Evolutionary conservation across 345 rosid genomes (phyloP).

Genomic region (Kandelia obovata): DNA sequence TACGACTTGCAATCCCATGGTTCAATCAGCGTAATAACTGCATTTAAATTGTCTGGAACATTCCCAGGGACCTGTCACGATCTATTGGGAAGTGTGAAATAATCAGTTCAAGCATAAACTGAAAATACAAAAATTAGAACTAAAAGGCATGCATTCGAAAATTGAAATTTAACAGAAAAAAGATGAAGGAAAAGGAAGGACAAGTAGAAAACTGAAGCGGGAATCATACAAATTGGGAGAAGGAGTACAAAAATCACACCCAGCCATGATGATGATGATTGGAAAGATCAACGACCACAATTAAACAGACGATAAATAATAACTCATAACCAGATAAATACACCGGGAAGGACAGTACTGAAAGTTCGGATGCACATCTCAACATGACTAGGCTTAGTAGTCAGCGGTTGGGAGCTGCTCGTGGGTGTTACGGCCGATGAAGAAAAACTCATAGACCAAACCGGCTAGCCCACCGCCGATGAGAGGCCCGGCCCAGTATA

Average conservation of each 20-base stretch:
- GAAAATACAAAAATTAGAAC: too few species aligned
- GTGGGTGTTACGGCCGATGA: slow-evolving; percentile 52
- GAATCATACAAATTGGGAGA: slow-evolving; percentile 10
- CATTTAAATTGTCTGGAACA: too few species aligned
- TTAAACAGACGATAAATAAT: slow-evolving; percentile 20
- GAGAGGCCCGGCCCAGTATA: slow-evolving; percentile 91
- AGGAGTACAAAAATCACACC: slow-evolving; percentile 24
- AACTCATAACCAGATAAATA: slow-evolving; percentile 15
- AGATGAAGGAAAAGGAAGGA: not conserved
- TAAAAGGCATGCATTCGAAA: too few species aligned
- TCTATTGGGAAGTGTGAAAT: too few species aligned
- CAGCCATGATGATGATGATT: not conserved
- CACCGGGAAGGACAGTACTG: slow-evolving; percentile 6
- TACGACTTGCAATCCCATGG: too few species aligned
- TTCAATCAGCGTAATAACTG: too few species aligned
- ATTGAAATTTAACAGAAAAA: not conserved
- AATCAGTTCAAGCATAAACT: too few species aligned
- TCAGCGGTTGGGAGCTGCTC: slow-evolving; percentile 70
- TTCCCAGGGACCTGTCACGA: too few species aligned
- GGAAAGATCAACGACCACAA: slow-evolving; percentile 18
- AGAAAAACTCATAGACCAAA: slow-evolving; percentile 62
- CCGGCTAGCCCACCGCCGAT: slow-evolving; percentile 86
- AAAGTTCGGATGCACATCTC: not conserved
- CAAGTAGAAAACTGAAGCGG: not conserved
- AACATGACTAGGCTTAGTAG: slow-evolving; percentile 34